phyloP scores from a whole-genome alignment of 208 protist genomes.

The Crithidia acanthocephali region DNA sequence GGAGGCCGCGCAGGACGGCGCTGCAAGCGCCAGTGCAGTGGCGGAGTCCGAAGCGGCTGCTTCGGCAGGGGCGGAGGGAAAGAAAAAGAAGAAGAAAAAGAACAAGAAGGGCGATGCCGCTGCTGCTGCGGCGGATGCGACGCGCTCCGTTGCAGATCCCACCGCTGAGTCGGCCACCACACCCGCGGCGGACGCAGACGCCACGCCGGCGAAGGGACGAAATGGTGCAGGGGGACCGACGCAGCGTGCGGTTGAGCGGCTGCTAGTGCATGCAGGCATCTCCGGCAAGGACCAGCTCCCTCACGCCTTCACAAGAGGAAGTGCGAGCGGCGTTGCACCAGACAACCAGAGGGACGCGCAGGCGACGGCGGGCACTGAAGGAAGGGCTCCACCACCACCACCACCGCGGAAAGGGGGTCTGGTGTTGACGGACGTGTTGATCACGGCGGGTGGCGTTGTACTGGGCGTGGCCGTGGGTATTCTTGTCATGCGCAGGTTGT shows the following conservation, averaged over 20 bases:
- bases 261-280: slow-evolving; percentile 27
- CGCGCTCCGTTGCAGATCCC: no score
- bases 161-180: not conserved
- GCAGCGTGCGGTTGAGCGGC: slow-evolving; percentile 25
- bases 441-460: slow-evolving; percentile 18
- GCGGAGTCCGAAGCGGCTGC: not conserved
- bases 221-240: not conserved
- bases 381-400: not conserved
- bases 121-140: not conserved
- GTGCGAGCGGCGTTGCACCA: not conserved
- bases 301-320: slow-evolving; percentile 1
- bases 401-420: not conserved
- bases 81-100: slow-evolving; percentile 26
- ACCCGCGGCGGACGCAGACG: not conserved
- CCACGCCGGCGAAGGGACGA: not conserved
- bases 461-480: slow-evolving; percentile 24
- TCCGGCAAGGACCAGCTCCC: slow-evolving; percentile 6
- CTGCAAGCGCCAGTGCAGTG: not conserved
- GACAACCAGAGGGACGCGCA: not conserved
- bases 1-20: not conserved
- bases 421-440: slow-evolving; percentile 15
- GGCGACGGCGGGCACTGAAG: not conserved
- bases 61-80: not conserved
- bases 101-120: slow-evolving; percentile 5
- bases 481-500: slow-evolving; percentile 18